A percentile compares a stretch with the other conserved stretches of the same genome.
phyloP scores from a whole-genome alignment of 2,329 filamentous ascomycete species.

The Stylonectria norvegica region DNA sequence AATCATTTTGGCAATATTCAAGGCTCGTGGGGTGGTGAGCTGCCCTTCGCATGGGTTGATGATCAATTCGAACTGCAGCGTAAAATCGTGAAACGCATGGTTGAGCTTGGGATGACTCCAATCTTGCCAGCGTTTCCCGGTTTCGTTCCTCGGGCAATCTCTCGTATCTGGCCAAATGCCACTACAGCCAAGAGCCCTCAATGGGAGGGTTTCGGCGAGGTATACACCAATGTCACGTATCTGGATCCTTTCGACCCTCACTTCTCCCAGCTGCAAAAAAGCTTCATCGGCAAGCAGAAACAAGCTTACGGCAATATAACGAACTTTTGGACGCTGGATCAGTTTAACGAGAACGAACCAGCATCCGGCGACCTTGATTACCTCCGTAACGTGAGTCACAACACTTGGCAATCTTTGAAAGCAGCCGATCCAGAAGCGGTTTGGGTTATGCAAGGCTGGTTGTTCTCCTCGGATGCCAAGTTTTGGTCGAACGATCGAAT shows the following conservation, averaged over 20 bases:
- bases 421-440: conserved; percentile 44
- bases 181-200: conserved; percentile 40
- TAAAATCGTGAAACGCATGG: conserved; percentile 47
- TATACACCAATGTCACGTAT: conserved; percentile 46
- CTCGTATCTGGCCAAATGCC: conserved; percentile 40
- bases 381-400: conserved; percentile 36
- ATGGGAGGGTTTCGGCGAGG: conserved; percentile 40
- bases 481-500: conserved; percentile 46
- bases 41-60: conserved; percentile 46
- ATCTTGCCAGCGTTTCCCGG: conserved; percentile 50
- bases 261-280: conserved; percentile 42
- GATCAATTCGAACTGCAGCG: conserved; percentile 46
- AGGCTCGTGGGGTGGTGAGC: conserved; percentile 44
- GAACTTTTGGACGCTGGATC: conserved; percentile 48
- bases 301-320: conserved; percentile 46
- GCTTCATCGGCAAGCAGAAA: conserved; percentile 45
- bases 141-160: conserved; percentile 44
- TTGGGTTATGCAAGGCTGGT: conserved; percentile 52
- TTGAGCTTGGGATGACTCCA: conserved; percentile 51
- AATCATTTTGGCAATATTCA: conserved; percentile 54
- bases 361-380: conserved; percentile 43
- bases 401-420: conserved; percentile 47
- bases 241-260: conserved; percentile 44
- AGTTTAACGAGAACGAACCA: conserved; percentile 51
- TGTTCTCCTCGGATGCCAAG: conserved; percentile 42